phyloP scores from a whole-genome alignment of 2,329 filamentous ascomycete genomes.

The Helotiales sp. region DNA sequence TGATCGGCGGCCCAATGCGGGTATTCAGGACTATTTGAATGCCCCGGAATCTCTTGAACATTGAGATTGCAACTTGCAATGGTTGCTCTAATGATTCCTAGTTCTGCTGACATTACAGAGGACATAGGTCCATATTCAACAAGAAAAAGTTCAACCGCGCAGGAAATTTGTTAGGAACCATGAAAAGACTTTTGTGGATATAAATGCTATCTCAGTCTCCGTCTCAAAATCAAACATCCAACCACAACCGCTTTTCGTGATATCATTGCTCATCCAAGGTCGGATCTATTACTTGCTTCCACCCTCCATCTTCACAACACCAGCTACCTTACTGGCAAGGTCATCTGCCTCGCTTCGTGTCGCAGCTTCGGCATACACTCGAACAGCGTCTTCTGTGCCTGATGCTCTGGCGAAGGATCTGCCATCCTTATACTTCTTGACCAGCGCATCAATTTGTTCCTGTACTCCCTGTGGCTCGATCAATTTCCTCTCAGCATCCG shows the following conservation, averaged over 20 bases:
- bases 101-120: no score
- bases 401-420: conserved; percentile 89
- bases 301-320: conserved; percentile 11
- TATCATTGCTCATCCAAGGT: conserved; percentile 10
- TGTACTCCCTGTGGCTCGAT: conserved; percentile 78
- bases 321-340: conserved; percentile 75
- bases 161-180: background rate
- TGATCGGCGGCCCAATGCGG: no score
- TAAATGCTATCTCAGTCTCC: conserved; percentile 1
- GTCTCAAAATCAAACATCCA: background rate
- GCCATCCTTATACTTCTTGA: conserved; percentile 88
- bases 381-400: conserved; percentile 93
- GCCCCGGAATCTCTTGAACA: no score
- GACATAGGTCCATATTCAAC: no score
- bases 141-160: no score
- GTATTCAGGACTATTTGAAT: no score
- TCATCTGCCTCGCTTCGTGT: conserved; percentile 89
- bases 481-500: conserved; percentile 87
- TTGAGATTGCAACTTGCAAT: no score
- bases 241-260: background rate
- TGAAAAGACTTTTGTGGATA: conserved; percentile 1
- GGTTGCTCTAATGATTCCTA: no score
- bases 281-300: conserved; percentile 10
- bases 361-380: conserved; percentile 93
- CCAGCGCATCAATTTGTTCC: conserved; percentile 80